Percentiles rank a stretch among this genome's conserved stretches.
phyloP scores from a whole-genome alignment of 305 asterid genomes.

The Fraxinus xanthoxyloides region DNA sequence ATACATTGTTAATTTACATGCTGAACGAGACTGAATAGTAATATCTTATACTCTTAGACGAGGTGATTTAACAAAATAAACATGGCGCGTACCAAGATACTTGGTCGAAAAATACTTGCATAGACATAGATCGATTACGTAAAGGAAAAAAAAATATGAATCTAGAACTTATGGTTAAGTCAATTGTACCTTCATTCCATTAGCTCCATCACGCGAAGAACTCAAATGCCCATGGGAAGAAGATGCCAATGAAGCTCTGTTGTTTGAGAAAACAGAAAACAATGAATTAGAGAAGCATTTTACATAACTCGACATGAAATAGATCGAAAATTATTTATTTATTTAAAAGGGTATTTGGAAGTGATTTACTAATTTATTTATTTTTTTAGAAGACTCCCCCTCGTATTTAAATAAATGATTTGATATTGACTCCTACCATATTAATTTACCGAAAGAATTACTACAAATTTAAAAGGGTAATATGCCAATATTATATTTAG shows the following conservation, averaged over 20 bases:
- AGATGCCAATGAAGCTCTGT: slow-evolving; percentile 39
- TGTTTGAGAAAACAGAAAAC: not conserved
- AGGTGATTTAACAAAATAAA: not conserved
- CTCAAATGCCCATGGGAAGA: slow-evolving; percentile 20
- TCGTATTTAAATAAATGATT: too few species aligned
- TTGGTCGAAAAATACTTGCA: not conserved
- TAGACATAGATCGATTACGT: not conserved
- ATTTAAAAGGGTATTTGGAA: too few species aligned
- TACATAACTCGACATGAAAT: not conserved
- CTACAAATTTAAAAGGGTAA: too few species aligned
- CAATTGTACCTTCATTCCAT: slow-evolving; percentile 34
- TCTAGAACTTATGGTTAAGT: too few species aligned
- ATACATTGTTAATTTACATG: not conserved
- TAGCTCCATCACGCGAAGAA: slow-evolving; percentile 23
- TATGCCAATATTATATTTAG: too few species aligned
- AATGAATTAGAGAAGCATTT: not conserved
- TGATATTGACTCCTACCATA: too few species aligned
- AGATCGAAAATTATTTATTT: not conserved
- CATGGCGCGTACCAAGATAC: not conserved
- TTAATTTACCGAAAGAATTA: too few species aligned
- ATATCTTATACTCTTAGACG: not conserved
- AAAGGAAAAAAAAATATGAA: not conserved
- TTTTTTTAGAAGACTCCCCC: too few species aligned
- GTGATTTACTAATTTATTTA: too few species aligned
- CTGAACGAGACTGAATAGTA: not conserved